phyloP scores from a whole-genome alignment of 176 grass and related monocot species.

The Poa pratensis region DNA sequence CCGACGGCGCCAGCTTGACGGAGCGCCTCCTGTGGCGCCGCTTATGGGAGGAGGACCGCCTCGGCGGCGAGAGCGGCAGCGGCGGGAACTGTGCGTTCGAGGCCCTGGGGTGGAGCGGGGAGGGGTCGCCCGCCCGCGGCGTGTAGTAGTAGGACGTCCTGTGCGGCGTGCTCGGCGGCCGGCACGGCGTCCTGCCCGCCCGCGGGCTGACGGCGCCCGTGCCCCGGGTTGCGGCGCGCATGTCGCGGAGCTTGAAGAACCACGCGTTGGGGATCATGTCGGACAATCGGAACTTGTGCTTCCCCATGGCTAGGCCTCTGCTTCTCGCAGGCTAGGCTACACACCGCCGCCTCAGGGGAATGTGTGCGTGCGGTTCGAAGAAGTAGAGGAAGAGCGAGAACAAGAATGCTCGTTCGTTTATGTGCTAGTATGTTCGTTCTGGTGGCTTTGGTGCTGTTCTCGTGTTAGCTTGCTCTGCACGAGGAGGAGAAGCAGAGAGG shows the following conservation, averaged over 20 bases:
- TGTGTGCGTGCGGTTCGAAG: neutral
- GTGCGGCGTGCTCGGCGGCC: constrained; percentile 48
- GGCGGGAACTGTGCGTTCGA: constrained; percentile 62
- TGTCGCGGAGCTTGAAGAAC: constrained; percentile 93
- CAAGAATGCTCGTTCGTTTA: too few relatives aligned
- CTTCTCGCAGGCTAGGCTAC: neutral
- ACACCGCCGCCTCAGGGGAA: neutral
- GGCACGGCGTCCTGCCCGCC: neutral
- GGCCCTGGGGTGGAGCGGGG: constrained; percentile 49
- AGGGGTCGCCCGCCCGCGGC: constrained; percentile 44
- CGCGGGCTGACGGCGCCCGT: neutral
- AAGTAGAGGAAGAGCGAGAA: neutral
- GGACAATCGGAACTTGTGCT: constrained; percentile 79
- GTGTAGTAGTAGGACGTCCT: constrained; percentile 89
- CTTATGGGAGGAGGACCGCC: constrained; percentile 66
- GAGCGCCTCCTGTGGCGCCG: constrained; percentile 49
- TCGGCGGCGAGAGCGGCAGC: constrained; percentile 53
- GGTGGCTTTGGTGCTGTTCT: neutral
- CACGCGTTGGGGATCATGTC: constrained; percentile 98
- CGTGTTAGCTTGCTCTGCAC: constrained; percentile 40
- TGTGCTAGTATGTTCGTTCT: too few relatives aligned
- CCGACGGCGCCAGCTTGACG: constrained; percentile 35
- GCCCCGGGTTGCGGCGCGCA: constrained; percentile 50
- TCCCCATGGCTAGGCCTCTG: constrained; percentile 61
- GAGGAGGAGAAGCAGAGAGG: constrained; percentile 35